A percentile compares a stretch with the other conserved stretches of the same genome.
Evolutionary conservation across 192 early-diverging fungal genomes (phyloP).

Genomic region (Chytriomyces hyalinus): DNA sequence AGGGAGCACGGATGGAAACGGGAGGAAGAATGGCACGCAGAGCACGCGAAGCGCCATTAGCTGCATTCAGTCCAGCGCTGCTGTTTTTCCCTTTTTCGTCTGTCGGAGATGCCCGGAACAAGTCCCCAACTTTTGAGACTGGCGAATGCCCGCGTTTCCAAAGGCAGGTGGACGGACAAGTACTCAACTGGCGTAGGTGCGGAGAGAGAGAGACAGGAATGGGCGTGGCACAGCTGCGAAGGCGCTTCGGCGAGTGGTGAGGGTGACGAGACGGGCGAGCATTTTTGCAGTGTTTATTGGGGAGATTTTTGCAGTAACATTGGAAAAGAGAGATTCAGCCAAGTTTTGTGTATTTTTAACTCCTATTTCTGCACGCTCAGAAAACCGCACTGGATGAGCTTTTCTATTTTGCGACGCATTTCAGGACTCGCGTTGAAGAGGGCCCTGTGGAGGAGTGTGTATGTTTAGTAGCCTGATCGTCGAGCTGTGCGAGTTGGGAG

Average conservation of each 20-base stretch:
- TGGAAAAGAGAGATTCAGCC: background rate
- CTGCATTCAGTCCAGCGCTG: too few relatives aligned
- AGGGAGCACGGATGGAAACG: too few relatives aligned
- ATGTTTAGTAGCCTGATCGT: background rate
- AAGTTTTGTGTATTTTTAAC: too few relatives aligned
- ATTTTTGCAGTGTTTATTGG: background rate
- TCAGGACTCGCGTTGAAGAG: constrained; percentile 3
- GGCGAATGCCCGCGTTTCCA: background rate
- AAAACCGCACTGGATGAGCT: constrained; percentile 37
- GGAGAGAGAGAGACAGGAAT: background rate
- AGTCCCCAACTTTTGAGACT: background rate
- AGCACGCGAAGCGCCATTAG: too few relatives aligned
- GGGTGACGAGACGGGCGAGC: background rate
- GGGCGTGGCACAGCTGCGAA: background rate
- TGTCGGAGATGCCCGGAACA: background rate
- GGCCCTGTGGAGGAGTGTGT: background rate
- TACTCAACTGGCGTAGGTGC: background rate
- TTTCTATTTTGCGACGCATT: constrained; percentile 29
- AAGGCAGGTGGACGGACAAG: background rate
- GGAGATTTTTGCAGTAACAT: background rate
- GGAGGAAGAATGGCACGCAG: too few relatives aligned
- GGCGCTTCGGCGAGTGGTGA: background rate
- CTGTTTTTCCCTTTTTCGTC: too few relatives aligned
- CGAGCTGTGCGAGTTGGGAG: background rate
- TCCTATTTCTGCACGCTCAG: constrained; percentile 21